A percentile compares a stretch with the other conserved stretches of the same genome.
Evolutionary conservation across 345 rosid genomes (phyloP).

Genomic region (Gossypium longicalyx): DNA sequence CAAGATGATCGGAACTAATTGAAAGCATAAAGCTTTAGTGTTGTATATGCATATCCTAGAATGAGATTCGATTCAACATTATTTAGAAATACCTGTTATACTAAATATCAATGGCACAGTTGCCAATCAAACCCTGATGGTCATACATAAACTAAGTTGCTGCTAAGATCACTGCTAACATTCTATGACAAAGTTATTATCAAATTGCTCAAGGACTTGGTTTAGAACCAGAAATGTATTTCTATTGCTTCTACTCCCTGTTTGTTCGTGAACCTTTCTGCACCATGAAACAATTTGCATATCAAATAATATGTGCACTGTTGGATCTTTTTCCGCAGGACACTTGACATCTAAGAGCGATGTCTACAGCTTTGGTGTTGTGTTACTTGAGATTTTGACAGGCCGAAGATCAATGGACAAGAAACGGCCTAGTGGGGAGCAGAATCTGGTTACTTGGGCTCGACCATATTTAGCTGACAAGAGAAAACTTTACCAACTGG

Average conservation of each 20-base stretch:
- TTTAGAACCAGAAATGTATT: neutral
- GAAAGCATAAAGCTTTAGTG: neutral
- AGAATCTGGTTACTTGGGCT: constrained; percentile 91
- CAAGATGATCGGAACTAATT: neutral
- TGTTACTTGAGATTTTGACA: constrained; percentile 82
- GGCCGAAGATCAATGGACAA: constrained; percentile 98
- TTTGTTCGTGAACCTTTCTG: constrained; percentile 2
- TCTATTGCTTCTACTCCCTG: neutral
- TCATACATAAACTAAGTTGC: neutral
- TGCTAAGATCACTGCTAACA: neutral
- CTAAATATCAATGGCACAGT: neutral
- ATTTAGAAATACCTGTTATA: neutral
- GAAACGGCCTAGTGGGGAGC: constrained; percentile 82
- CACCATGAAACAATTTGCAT: neutral
- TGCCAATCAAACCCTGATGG: neutral
- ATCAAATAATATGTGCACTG: constrained; percentile 2
- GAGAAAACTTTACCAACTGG: constrained; percentile 66
- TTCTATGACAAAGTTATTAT: neutral
- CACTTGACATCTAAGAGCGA: constrained; percentile 94
- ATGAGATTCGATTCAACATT: constrained; percentile 5
- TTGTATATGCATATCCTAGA: neutral
- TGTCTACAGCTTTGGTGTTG: constrained; percentile 94
- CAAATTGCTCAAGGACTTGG: neutral
- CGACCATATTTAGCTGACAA: constrained; percentile 76
- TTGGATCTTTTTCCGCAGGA: constrained; percentile 39